These are phyloP conservation scores for Ustilago bromivora DNA, from an alignment of 1,284 basidiomycete species.

Conservation along the genomic window DNA sequence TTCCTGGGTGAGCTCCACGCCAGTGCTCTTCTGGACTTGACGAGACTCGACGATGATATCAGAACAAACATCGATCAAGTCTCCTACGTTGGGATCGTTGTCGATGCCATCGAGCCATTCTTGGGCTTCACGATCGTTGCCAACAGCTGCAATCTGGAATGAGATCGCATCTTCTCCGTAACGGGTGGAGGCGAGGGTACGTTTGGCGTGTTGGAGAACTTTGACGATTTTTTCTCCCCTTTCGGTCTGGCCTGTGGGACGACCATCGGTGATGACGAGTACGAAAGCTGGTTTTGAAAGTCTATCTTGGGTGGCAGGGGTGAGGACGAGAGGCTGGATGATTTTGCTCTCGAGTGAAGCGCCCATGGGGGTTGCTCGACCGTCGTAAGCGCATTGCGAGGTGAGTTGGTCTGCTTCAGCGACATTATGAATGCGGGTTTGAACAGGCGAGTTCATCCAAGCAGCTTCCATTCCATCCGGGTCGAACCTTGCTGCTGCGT, in stretches of 20 bases:
- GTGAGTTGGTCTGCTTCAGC: slow-evolving; percentile 49
- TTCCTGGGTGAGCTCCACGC: slow-evolving; percentile 57
- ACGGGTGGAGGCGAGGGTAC: slow-evolving; percentile 19
- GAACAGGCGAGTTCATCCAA: slow-evolving; percentile 53
- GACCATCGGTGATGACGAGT: slow-evolving; percentile 58
- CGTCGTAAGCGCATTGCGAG: slow-evolving; percentile 45
- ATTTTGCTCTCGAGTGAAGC: slow-evolving; percentile 47
- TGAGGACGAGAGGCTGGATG: slow-evolving; percentile 44
- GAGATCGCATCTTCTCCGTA: slow-evolving; percentile 60
- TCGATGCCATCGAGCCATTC: slow-evolving; percentile 65
- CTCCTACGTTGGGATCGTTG: slow-evolving; percentile 53
- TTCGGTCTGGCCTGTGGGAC: slow-evolving; percentile 54
- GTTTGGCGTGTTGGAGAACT: slow-evolving; percentile 53
- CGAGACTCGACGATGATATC: slow-evolving; percentile 52
- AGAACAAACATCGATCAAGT: slow-evolving; percentile 59
- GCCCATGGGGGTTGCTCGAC: slow-evolving; percentile 58
- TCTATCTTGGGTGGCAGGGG: slow-evolving; percentile 26
- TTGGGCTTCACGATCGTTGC: slow-evolving; percentile 62
- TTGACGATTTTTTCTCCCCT: slow-evolving; percentile 48
- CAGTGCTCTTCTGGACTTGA: slow-evolving; percentile 51
- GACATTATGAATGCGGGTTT: slow-evolving; percentile 45
- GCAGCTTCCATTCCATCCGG: slow-evolving; percentile 59
- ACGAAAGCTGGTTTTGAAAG: slow-evolving; percentile 54
- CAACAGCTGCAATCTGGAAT: slow-evolving; percentile 60
- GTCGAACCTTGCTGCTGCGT: slow-evolving; percentile 58